Base-by-base conservation (phyloP, 1,139 yeast species). In the Candida smagusa region DNA sequence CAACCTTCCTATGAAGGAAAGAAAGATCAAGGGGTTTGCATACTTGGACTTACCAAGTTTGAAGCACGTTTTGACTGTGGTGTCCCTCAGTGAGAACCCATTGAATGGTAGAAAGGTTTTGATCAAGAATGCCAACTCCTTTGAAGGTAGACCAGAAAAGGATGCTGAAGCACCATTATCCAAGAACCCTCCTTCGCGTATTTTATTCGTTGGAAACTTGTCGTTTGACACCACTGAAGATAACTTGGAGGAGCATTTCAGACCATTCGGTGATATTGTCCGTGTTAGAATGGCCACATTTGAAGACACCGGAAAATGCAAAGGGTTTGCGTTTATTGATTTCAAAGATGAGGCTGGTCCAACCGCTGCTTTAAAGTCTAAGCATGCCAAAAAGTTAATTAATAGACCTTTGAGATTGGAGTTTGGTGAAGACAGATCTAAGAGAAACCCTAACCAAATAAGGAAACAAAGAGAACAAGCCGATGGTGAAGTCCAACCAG, bases 261-360 rank as follows among this genome's bases (percentile, higher is more conserved):
- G 65, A 50, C 79, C 71, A 49, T 82, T 86, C 54, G 97, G 97
- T 23, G 90, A 86, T 43, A 89, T 89, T 41, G 65, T 73, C 24
- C 79, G 77, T 50, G 79, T 90, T 38, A 77, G 98, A 59, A 90
- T 90, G 95, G 97, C 97, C 2, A 90, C 98, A 7, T 92, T 92
- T 60, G 92, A 92, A 63, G 98, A 92, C 56, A 70, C 86, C 30
- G 97, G 97, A 1, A 90, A 89, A 58, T 92, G 97, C 68, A 92
- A 92, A 60, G 98, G 98, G 2, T 92, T 90, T 69, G 92, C 96
- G 1, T 92, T 92, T 55, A 66, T 92, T 30, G 98, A 92, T 61
- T 92, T 90, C 65, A 76, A 71, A 49, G 83, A 82, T 48, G 85
- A 84, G 46, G 77, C 76, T 23, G 90, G 94, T 3, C 90, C 97